These are phyloP conservation scores for Erigeron philadelphicus DNA, from an alignment of 140 eudicot genomes.

Conservation along the genomic window DNA sequence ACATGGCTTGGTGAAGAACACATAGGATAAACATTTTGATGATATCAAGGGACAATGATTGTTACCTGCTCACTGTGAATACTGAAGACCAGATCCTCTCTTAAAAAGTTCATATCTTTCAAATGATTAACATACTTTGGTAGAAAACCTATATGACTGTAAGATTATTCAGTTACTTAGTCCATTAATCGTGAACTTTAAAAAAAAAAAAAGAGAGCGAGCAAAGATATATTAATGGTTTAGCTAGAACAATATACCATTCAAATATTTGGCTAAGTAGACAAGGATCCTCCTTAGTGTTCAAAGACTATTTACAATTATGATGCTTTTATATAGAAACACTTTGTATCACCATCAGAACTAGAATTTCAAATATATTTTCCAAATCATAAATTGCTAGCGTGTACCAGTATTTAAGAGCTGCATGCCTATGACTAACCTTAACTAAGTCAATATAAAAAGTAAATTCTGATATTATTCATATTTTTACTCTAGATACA, in stretches of 20 bases:
- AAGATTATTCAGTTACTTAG: conserved; percentile 21
- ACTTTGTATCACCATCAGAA: not conserved
- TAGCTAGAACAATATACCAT: not conserved
- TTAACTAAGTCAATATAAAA: not conserved
- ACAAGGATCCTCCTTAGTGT: not conserved
- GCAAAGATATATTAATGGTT: not conserved
- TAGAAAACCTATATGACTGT: conserved; percentile 87
- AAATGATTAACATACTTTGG: conserved; percentile 62
- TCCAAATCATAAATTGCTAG: not conserved
- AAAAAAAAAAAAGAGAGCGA: not conserved
- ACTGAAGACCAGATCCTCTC: conserved; percentile 87
- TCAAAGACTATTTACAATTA: not conserved
- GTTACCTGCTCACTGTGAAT: conserved; percentile 88
- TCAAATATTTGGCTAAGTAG: not conserved
- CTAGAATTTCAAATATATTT: not conserved
- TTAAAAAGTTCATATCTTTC: conserved; percentile 71
- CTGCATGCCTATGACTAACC: not conserved
- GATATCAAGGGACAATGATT: conserved; percentile 6
- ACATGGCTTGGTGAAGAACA: too few species aligned
- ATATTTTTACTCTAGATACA: conserved; percentile 14
- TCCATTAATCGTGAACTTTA: not conserved
- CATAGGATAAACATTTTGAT: too few species aligned
- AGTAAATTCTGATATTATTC: not conserved
- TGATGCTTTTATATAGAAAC: not conserved
- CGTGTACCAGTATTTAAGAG: not conserved